phyloP scores from a whole-genome alignment of 2,329 filamentous ascomycete species.

The Colletotrichum tanaceti region DNA sequence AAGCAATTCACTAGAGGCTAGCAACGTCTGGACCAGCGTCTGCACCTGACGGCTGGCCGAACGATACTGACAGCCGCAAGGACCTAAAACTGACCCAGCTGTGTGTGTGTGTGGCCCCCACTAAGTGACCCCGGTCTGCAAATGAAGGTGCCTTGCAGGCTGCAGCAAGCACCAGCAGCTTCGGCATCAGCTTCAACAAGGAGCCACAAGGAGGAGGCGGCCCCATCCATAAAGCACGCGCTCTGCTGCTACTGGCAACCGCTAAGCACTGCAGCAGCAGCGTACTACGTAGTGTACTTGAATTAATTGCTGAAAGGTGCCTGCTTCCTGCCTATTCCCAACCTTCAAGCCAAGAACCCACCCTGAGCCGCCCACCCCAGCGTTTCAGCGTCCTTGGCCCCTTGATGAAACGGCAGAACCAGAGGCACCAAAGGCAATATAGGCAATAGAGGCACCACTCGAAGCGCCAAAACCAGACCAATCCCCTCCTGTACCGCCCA shows the following conservation, averaged over 20 bases:
- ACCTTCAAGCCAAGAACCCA: conserved; percentile 12
- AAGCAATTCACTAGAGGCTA: neutral
- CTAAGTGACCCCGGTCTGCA: neutral
- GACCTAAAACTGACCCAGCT: neutral
- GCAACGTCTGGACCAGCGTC: neutral
- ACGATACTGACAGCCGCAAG: neutral
- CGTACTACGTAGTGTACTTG: no score
- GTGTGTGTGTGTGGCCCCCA: neutral
- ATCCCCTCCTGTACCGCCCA: conserved; percentile 34
- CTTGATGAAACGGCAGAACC: conserved; percentile 40
- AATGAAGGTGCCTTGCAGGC: neutral
- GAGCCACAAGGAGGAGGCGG: conserved; percentile 8
- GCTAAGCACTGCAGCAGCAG: neutral
- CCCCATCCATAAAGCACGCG: conserved; percentile 2
- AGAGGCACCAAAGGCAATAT: conserved; percentile 20
- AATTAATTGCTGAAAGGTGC: conserved; percentile 15
- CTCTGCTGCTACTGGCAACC: conserved; percentile 3
- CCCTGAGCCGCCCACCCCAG: conserved; percentile 32
- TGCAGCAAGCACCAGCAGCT: neutral
- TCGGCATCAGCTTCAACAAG: neutral
- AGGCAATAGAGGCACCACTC: conserved; percentile 19
- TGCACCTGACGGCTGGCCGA: neutral
- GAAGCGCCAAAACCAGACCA: conserved; percentile 38
- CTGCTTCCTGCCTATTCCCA: conserved; percentile 22
- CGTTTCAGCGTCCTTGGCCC: conserved; percentile 39